A percentile compares a stretch with the other conserved stretches of the same genome.
Conservation (phyloP, 208 protist species). For the Jaenimonas drosophilae region DNA sequence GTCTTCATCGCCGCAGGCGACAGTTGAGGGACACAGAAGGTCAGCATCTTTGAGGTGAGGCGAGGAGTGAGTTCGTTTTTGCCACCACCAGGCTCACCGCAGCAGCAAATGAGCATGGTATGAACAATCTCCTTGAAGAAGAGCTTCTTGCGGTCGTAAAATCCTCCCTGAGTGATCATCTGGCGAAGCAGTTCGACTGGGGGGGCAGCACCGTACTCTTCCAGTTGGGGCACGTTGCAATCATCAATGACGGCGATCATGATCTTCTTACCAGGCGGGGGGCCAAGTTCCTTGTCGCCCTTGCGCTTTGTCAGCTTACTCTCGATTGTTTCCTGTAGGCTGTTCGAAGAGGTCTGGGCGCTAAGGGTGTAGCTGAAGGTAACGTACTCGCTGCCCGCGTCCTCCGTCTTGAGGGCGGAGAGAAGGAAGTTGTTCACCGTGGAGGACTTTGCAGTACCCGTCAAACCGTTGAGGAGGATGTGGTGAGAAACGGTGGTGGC, state of each 20-base stretch:
- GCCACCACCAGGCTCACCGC: slow-evolving; percentile 93
- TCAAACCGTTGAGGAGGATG: slow-evolving; percentile 88
- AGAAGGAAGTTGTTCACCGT: slow-evolving; percentile 74
- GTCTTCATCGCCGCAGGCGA: slow-evolving; percentile 62
- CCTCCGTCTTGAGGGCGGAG: slow-evolving; percentile 54
- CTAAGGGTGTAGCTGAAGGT: slow-evolving; percentile 84
- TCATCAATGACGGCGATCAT: slow-evolving; percentile 93
- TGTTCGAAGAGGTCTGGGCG: slow-evolving; percentile 86
- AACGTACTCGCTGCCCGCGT: slow-evolving; percentile 48
- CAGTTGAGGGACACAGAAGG: slow-evolving; percentile 90
- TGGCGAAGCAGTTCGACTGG: slow-evolving; percentile 93
- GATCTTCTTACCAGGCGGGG: slow-evolving; percentile 64
- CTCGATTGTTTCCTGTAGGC: slow-evolving; percentile 91
- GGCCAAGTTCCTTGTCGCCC: slow-evolving; percentile 73
- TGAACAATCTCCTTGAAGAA: slow-evolving; percentile 90
- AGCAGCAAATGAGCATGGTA: slow-evolving; percentile 81
- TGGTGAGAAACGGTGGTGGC: slow-evolving; percentile 45
- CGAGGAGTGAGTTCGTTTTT: slow-evolving; percentile 90
- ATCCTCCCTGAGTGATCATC: slow-evolving; percentile 85
- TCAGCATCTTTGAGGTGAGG: slow-evolving; percentile 85
- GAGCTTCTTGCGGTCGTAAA: slow-evolving; percentile 86
- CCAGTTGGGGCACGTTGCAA: slow-evolving; percentile 92
- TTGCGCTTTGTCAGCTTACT: slow-evolving; percentile 89
- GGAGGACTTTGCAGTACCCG: slow-evolving; percentile 92
- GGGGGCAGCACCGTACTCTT: slow-evolving; percentile 91